phyloP scores from a whole-genome alignment of 225 moss, liverwort and hornwort species.

The Lunularia cruciata region DNA sequence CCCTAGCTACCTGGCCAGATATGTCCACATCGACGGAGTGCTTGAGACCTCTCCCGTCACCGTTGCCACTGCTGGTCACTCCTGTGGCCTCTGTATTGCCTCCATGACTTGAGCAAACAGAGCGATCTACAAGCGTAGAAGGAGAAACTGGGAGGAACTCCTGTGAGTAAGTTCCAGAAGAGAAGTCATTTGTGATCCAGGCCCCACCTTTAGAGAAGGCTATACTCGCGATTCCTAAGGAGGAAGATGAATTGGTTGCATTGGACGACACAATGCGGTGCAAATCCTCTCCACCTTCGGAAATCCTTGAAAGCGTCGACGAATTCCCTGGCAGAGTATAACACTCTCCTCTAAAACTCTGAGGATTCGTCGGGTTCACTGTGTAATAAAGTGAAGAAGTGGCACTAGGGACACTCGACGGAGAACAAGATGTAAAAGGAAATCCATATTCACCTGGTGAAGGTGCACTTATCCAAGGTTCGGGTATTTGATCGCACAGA shows the following conservation, averaged over 20 bases:
- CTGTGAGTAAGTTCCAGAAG: constrained; percentile 12
- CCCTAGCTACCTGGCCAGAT: constrained; percentile 20
- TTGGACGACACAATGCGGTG: constrained; percentile 31
- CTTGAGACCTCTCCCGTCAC: constrained; percentile 22
- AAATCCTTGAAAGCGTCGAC: constrained; percentile 29
- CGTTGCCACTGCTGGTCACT: constrained; percentile 2
- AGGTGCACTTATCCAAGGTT: constrained; percentile 35
- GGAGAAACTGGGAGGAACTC: constrained; percentile 18
- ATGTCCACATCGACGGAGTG: constrained; percentile 16
- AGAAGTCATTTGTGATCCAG: constrained; percentile 23
- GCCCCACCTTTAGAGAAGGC: constrained; percentile 32
- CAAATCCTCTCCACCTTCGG: constrained; percentile 39
- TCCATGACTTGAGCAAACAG: constrained; percentile 16
- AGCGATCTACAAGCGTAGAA: constrained; percentile 27
- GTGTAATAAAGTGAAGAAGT: constrained; percentile 36
- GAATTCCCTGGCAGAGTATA: constrained; percentile 19
- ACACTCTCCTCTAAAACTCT: constrained; percentile 31
- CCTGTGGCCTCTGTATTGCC: constrained; percentile 12
- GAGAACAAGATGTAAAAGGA: constrained; percentile 36
- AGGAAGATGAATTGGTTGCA: constrained; percentile 10
- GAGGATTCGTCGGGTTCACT: constrained; percentile 37
- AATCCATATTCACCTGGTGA: constrained; percentile 41
- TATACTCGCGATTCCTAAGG: constrained; percentile 31
- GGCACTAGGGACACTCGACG: constrained; percentile 25
- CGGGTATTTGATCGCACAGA: constrained; percentile 32